Evolutionary conservation across 208 protist genomes (phyloP).

Genomic region (Trypanosoma cruzi): DNA sequence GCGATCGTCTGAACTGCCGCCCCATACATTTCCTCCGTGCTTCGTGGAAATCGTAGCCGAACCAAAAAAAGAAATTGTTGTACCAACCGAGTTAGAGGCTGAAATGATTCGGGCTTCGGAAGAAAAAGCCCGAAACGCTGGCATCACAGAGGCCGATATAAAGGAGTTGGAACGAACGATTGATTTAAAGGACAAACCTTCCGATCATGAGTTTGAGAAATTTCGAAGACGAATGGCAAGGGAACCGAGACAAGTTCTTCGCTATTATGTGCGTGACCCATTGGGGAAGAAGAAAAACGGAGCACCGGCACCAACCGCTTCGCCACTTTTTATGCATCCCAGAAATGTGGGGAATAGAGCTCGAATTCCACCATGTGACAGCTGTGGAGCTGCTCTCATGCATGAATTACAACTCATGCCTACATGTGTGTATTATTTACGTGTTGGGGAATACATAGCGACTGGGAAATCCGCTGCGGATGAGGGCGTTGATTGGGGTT

Average conservation of each 20-base stretch:
- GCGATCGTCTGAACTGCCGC: slow-evolving; percentile 39
- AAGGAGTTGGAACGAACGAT: slow-evolving; percentile 64
- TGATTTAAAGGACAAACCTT: slow-evolving; percentile 70
- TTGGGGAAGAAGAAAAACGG: neutral
- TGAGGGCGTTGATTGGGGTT: slow-evolving; percentile 84
- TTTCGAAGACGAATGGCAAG: slow-evolving; percentile 65
- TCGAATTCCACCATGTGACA: slow-evolving; percentile 52
- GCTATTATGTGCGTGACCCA: slow-evolving; percentile 58
- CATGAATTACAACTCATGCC: slow-evolving; percentile 87
- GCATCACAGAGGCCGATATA: slow-evolving; percentile 53
- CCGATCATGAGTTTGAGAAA: slow-evolving; percentile 81
- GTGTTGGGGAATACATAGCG: slow-evolving; percentile 45
- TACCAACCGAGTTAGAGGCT: slow-evolving; percentile 62
- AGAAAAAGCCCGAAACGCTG: slow-evolving; percentile 36
- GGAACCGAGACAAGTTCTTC: slow-evolving; percentile 71
- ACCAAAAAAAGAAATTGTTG: slow-evolving; percentile 56
- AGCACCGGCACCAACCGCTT: neutral
- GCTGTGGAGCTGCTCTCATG: slow-evolving; percentile 64
- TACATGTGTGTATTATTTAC: slow-evolving; percentile 75
- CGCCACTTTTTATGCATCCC: slow-evolving; percentile 83
- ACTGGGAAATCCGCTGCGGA: slow-evolving; percentile 25
- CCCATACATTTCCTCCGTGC: slow-evolving; percentile 59
- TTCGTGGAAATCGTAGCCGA: slow-evolving; percentile 70
- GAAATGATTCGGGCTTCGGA: slow-evolving; percentile 67
- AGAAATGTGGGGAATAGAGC: slow-evolving; percentile 44